These are phyloP conservation scores for Eucalyptus pauciflora DNA, from an alignment of 345 rosid species.

Conservation along the genomic window DNA sequence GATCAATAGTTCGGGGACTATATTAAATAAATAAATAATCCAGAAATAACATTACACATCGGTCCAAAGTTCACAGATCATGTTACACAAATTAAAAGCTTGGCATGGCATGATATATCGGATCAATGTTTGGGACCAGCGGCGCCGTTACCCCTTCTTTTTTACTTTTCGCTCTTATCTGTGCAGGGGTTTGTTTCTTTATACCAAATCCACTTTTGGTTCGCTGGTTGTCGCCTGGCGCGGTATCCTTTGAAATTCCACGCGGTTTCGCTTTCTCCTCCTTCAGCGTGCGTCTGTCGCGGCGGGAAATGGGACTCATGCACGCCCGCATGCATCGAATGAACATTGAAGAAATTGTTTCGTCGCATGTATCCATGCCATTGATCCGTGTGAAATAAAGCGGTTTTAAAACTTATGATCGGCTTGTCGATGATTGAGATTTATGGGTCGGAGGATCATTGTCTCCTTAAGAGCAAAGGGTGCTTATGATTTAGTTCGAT, in stretches of 20 bases:
- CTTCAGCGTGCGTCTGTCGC: not conserved
- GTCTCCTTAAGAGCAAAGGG: not conserved
- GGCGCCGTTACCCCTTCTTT: not conserved
- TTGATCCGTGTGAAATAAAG: not conserved
- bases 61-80: accelerated
- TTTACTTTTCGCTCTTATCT: not conserved
- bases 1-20: accelerated
- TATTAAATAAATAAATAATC: not conserved
- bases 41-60: accelerated
- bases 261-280: not conserved
- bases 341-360: not conserved
- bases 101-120: accelerated
- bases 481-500: not conserved
- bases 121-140: too few relatives aligned
- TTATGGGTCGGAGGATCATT: not conserved
- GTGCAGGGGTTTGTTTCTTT: not conserved
- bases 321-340: not conserved
- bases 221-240: not conserved
- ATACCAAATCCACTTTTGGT: not conserved
- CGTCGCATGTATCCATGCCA: not conserved
- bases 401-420: not conserved
- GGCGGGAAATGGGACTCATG: not conserved
- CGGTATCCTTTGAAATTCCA: not conserved
- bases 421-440: not conserved
- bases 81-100: accelerated